Base-by-base conservation (phyloP, 148 eudicot species). In the Chenopodium formosanum region DNA sequence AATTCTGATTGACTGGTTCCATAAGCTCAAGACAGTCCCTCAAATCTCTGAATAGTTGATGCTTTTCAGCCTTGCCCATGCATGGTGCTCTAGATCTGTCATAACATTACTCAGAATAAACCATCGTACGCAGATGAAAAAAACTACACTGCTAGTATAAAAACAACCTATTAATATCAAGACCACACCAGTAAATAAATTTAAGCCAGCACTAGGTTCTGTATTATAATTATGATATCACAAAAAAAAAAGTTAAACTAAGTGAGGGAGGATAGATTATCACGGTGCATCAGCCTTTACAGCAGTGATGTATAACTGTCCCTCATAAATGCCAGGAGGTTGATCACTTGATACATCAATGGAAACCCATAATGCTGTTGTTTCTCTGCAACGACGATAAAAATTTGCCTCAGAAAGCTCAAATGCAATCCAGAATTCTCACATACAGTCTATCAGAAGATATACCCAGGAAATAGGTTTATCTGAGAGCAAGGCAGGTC, bases 241-340 rank as follows among this genome's bases (percentile, higher is more conserved):
- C 4, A 37, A 37, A 37, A 37, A 37, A 20, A 62, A 9, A 82
- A 78, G 80, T 46, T 76, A 77, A 87, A 83, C 85, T 85, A 62
- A 80, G 80, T 75, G 71, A 77, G 58, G 84, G 81, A 84, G 87
- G 84, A 82, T 73, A 87, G 89, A 83, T 76, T 70, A 88, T 89
- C 89, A 94, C 99, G 86, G 92, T 88, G 96, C 79, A 80, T 93
- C 94, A 74, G 91, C 86, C 91, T 90, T 91, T 70, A 90, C 84
- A 86, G 97, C 97, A 77, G 91, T 90, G 74, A 96, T 80, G 47
- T 89, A 85, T 47, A 96, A 50, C 78, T 94, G 97, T 85, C 99
- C 99, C 80, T 93, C 97, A 67, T 96, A 96, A 77, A 92, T 89
- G 84, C 99, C 99, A 0, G 95, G 92, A 56, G 93, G 90, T 84